A percentile compares a stretch with the other conserved stretches of the same genome.
phyloP scores from a whole-genome alignment of 805 yeast genomes.

The Cyberlindnera meyerae region DNA sequence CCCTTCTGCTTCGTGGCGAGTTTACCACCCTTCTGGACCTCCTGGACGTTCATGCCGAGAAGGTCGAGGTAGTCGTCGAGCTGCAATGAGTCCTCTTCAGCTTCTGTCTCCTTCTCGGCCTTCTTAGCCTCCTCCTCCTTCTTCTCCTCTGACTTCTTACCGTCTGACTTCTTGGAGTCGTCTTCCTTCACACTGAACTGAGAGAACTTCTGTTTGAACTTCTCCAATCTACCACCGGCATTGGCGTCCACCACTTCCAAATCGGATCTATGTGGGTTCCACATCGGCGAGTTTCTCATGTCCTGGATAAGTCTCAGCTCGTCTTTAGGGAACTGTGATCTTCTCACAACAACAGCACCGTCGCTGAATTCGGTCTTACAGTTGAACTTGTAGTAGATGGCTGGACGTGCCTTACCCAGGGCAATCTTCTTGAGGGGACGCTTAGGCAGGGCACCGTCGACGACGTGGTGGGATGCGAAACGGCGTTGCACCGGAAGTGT shows the following conservation, averaged over 20 bases:
- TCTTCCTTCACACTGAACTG: constrained; percentile 40
- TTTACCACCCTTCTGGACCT: constrained; percentile 53
- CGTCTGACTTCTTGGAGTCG: constrained; percentile 17
- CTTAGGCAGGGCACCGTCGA: constrained; percentile 29
- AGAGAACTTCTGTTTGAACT: constrained; percentile 64
- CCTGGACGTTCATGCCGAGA: constrained; percentile 51
- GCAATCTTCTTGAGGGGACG: constrained; percentile 67
- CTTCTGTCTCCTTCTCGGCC: constrained; percentile 4
- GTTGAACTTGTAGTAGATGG: constrained; percentile 87
- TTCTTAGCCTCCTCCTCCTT: constrained; percentile 7
- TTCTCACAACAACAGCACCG: constrained; percentile 82
- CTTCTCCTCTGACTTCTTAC: constrained; percentile 3
- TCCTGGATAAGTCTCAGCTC: constrained; percentile 84
- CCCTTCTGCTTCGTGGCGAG: constrained; percentile 43
- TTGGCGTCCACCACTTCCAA: constrained; percentile 70
- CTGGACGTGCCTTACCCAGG: constrained; percentile 88
- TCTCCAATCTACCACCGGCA: constrained; percentile 75
- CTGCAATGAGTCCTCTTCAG: constrained; percentile 17
- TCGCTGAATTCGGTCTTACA: constrained; percentile 87
- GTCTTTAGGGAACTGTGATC: constrained; percentile 82
- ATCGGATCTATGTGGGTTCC: constrained; percentile 87
- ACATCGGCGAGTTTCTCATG: constrained; percentile 77
- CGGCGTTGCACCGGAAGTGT: constrained; percentile 6
- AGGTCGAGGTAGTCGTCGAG: constrained; percentile 53
- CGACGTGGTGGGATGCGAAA: constrained; percentile 11